Evolutionary conservation across 2,329 filamentous ascomycete genomes (phyloP).

Genomic region (Trichophyton rubrum): DNA sequence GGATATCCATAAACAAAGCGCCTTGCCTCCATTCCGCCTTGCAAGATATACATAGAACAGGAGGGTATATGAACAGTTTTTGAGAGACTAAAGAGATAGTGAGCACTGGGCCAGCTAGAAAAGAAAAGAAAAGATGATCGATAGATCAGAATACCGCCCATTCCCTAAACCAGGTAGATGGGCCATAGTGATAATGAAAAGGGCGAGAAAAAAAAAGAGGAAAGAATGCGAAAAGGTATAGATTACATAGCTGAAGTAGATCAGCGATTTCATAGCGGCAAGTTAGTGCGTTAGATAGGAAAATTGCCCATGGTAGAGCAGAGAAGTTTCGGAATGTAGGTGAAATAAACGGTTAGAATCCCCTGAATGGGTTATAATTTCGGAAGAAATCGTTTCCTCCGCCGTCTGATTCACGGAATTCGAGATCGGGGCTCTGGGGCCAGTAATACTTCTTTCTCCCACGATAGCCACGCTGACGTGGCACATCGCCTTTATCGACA

Average conservation of each 20-base stretch:
- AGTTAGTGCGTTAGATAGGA: not conserved
- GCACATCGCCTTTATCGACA: slow-evolving; percentile 45
- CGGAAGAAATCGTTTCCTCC: slow-evolving; percentile 29
- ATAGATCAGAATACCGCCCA: slow-evolving; percentile 5
- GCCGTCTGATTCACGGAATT: slow-evolving; percentile 25
- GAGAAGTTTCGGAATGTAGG: not conserved
- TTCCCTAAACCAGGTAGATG: not conserved
- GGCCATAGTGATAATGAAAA: not conserved
- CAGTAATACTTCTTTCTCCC: slow-evolving; percentile 23
- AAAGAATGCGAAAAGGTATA: not conserved
- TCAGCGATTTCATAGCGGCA: not conserved
- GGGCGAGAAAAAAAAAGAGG: not conserved
- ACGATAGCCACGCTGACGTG: slow-evolving; percentile 16
- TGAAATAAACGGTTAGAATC: slow-evolving; percentile 25
- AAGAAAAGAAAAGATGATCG: not conserved
- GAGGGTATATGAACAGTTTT: not conserved
- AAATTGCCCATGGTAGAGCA: not conserved
- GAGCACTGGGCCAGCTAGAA: not conserved
- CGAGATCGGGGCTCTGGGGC: slow-evolving; percentile 20
- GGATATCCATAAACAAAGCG: not conserved
- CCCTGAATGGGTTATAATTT: slow-evolving; percentile 36
- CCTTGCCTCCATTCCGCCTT: not conserved
- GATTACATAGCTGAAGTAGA: not conserved
- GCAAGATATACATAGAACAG: not conserved
- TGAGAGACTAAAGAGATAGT: slow-evolving; percentile 1